These are phyloP conservation scores for Lenwebbia sp. DNA, from an alignment of 345 rosid species.

Conservation along the genomic window DNA sequence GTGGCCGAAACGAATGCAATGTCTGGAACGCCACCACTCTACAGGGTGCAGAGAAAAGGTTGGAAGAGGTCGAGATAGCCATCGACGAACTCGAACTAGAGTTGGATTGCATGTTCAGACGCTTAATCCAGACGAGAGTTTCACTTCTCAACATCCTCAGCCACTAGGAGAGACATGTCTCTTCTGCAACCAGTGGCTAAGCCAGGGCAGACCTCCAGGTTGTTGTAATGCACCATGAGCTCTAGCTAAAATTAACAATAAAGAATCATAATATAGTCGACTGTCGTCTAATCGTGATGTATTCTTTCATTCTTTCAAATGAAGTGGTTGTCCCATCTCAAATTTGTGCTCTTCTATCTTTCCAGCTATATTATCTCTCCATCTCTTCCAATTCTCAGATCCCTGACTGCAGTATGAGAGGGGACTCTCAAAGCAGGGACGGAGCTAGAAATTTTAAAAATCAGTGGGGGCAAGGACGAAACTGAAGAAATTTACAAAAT, in stretches of 20 bases:
- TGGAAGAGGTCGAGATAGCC: constrained; percentile 65
- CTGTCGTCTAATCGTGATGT: neutral
- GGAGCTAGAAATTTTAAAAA: neutral
- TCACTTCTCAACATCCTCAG: constrained; percentile 68
- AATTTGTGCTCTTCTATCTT: neutral
- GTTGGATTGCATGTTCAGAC: constrained; percentile 51
- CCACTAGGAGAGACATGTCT: constrained; percentile 5
- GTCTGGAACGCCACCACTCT: constrained; percentile 41
- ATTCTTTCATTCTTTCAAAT: neutral
- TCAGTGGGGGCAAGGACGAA: too few relatives aligned
- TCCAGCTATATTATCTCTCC: neutral
- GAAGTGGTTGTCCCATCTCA: neutral
- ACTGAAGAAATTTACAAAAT: neutral
- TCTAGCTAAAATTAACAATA: neutral
- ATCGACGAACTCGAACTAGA: constrained; percentile 58
- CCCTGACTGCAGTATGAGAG: neutral
- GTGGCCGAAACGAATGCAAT: constrained; percentile 14
- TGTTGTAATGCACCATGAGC: neutral
- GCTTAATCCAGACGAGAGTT: constrained; percentile 76
- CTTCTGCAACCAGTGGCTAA: neutral
- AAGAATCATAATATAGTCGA: neutral
- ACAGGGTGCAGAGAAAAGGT: constrained; percentile 50
- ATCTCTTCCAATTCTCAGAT: neutral
- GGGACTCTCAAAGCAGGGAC: neutral
- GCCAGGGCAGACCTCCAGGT: neutral